phyloP scores from a whole-genome alignment of 176 grass and related monocot genomes.

The Chrysopogon serrulatus region DNA sequence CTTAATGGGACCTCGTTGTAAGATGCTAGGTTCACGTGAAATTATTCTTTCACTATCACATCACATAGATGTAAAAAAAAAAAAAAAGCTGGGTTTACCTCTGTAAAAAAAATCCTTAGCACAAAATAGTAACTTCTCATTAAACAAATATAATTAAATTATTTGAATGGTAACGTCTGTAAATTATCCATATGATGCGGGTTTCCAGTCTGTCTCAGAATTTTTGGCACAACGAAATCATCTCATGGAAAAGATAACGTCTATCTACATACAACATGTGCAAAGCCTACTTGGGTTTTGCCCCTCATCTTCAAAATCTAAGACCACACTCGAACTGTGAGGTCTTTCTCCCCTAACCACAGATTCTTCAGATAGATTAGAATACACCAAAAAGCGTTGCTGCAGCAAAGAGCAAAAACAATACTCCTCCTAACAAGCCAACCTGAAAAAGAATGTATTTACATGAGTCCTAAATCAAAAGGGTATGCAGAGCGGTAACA shows the following conservation, averaged over 20 bases:
- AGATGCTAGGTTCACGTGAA: too few species aligned
- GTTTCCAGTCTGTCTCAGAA: background rate
- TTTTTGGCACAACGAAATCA: slow-evolving; percentile 3
- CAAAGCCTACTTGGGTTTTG: background rate
- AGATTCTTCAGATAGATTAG: slow-evolving; percentile 24
- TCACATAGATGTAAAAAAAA: too few species aligned
- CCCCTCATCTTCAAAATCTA: background rate
- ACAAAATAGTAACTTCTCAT: background rate
- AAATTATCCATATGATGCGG: background rate
- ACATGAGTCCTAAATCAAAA: slow-evolving; percentile 14
- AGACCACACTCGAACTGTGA: background rate
- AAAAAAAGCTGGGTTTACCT: too few species aligned
- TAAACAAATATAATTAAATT: slow-evolving; percentile 20
- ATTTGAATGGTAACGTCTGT: background rate
- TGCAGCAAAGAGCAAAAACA: slow-evolving; percentile 80
- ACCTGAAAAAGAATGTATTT: slow-evolving; percentile 41
- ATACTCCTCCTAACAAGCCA: slow-evolving; percentile 75
- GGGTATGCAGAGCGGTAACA: background rate
- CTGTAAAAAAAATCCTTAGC: too few species aligned
- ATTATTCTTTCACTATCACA: too few species aligned
- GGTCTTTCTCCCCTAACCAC: background rate
- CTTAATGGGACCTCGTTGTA: too few species aligned
- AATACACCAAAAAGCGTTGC: slow-evolving; percentile 85
- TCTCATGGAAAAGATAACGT: background rate
- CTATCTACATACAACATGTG: slow-evolving; percentile 19